Evolutionary conservation across 2,329 filamentous ascomycete genomes (phyloP), one percentile per base, ranked within the genome.

Genomic region (Capronia americana): DNA sequence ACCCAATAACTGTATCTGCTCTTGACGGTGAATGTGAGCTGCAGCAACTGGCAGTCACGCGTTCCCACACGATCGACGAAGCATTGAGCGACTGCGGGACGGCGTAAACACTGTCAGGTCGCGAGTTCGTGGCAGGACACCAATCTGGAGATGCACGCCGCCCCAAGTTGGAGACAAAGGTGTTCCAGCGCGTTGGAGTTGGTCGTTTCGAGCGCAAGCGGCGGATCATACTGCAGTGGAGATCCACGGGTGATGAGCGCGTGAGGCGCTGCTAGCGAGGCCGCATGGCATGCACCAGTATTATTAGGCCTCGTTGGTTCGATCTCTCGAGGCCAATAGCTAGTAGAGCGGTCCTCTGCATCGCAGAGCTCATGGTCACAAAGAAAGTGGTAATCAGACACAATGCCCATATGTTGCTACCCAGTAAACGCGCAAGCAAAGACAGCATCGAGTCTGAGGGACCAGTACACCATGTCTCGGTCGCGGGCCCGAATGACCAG

Each of bases 211-310:
- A 69, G 56, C 50, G 30, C 41, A 57, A 55, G 61, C 58, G 38
- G 56, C 56, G 51, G 57, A 50, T 50, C 63, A 57, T 46, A 61
- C 48, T 63, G 50, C 34, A 20, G 67, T 65, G 67, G 64, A 62
- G 61, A 61, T 32, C 4, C 23, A 62, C 55, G 57, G 61, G 58
- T 61, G 61, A 67, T 65, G 64, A 60, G 32, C 64, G 51, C 32
- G 50, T 41, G 58, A 69, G 61, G 64, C 67, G 64, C 46, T 32
- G 38, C 61, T 69, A 69, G 64, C 64, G 60, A 69, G 48, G 34
- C 60, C 53, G 24, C 53, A 59, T 32, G 41, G 26, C 34, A 53
- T 28, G n/a, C 61, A 51, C 32, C 51, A 17, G 30, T 26, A 44
- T 28, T 44, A 58, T 30, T 24, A 26, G 46, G n/a, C 46, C 24